Evolutionary conservation across 2,329 filamentous ascomycete genomes (phyloP).

Genomic region (Endoconidiophora laricicola): DNA sequence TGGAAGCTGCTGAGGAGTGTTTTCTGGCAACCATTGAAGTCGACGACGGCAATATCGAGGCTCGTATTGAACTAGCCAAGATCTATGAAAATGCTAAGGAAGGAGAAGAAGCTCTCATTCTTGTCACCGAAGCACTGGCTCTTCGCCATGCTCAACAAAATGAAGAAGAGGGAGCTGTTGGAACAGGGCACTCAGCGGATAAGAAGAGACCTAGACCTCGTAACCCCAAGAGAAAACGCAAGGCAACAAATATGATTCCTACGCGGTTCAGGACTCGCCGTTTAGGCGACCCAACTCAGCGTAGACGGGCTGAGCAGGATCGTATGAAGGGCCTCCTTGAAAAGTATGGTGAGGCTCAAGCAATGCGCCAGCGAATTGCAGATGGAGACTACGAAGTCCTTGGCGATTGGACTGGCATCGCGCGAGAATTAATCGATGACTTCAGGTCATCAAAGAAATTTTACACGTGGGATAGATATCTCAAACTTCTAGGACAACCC

Average conservation of each 20-base stretch:
- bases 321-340: slow-evolving; percentile 23
- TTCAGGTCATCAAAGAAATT: slow-evolving; percentile 47
- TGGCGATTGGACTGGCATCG: slow-evolving; percentile 39
- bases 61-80: slow-evolving; percentile 63
- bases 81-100: slow-evolving; percentile 64
- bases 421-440: slow-evolving; percentile 43
- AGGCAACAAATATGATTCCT: slow-evolving; percentile 48
- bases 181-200: slow-evolving; percentile 51
- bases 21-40: slow-evolving; percentile 59
- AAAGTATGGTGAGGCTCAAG: slow-evolving; percentile 29
- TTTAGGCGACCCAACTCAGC: slow-evolving; percentile 28
- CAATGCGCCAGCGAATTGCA: slow-evolving; percentile 26
- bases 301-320: slow-evolving; percentile 28
- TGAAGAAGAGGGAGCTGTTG: slow-evolving; percentile 53
- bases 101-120: slow-evolving; percentile 59
- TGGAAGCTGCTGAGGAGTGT: slow-evolving; percentile 56
- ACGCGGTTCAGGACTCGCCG: slow-evolving; percentile 30
- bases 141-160: slow-evolving; percentile 42
- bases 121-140: slow-evolving; percentile 58
- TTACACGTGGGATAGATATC: slow-evolving; percentile 50
- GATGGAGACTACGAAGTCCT: slow-evolving; percentile 28
- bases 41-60: slow-evolving; percentile 56
- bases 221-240: slow-evolving; percentile 50
- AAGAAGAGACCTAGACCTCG: slow-evolving; percentile 49
- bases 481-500: slow-evolving; percentile 34